Percentiles rank a stretch among this genome's conserved stretches.
phyloP scores from a whole-genome alignment of 306 rosid species.

The Boehmeria nivea region DNA sequence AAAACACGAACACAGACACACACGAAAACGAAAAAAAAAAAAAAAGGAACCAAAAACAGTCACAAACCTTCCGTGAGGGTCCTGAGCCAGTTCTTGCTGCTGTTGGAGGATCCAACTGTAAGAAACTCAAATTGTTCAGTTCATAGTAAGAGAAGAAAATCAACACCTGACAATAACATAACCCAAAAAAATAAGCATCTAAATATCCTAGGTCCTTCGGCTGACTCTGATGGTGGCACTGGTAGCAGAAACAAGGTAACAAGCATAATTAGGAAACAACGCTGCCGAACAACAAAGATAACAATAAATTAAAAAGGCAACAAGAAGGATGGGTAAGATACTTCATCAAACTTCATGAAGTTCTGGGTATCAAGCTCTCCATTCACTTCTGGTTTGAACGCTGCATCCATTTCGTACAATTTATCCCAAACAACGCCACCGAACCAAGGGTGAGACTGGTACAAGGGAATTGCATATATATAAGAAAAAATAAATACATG shows the following conservation, averaged over 20 bases:
- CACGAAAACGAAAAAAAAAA: no score
- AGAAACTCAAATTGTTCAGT: constrained; percentile 12
- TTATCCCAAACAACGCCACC: constrained; percentile 76
- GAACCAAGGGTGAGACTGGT: constrained; percentile 98
- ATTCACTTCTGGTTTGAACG: constrained; percentile 89
- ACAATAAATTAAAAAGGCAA: neutral
- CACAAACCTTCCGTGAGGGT: constrained; percentile 83
- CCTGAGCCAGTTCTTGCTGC: constrained; percentile 75
- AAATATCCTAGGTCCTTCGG: neutral
- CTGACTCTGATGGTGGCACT: neutral
- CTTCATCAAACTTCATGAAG: constrained; percentile 99
- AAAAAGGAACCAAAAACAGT: constrained; percentile 14
- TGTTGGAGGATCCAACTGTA: constrained; percentile 78
- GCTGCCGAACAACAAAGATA: no score
- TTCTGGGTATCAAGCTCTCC: constrained; percentile 98
- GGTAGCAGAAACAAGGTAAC: neutral
- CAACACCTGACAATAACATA: neutral
- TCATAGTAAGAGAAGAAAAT: neutral
- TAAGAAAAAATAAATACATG: constrained; percentile 12
- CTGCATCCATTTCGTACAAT: constrained; percentile 94
- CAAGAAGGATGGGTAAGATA: constrained; percentile 24
- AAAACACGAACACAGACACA: no score
- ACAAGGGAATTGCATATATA: constrained; percentile 25
- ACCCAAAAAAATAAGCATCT: neutral
- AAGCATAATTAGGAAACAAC: neutral